A percentile compares a stretch with the other conserved stretches of the same genome.
phyloP scores from a whole-genome alignment of 179 eudicot genomes.

The Beta lomatogona region DNA sequence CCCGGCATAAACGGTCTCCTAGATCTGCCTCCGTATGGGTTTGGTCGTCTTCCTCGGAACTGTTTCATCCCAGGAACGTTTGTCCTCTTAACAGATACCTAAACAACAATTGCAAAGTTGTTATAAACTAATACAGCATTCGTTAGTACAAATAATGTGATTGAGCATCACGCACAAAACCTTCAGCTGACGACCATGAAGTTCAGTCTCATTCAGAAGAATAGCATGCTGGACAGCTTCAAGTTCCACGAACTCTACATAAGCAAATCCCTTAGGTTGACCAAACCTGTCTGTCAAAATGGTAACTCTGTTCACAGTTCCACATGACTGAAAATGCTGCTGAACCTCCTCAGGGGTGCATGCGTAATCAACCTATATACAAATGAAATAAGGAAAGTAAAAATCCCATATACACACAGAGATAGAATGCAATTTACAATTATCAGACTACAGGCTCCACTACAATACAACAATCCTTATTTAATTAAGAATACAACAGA shows the following conservation, averaged over 20 bases:
- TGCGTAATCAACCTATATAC: constrained; percentile 67
- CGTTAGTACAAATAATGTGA: neutral
- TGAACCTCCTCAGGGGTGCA: constrained; percentile 85
- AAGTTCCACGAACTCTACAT: constrained; percentile 69
- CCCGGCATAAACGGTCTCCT: constrained; percentile 63
- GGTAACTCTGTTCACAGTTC: constrained; percentile 74
- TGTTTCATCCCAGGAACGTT: constrained; percentile 95
- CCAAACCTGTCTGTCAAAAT: constrained; percentile 72
- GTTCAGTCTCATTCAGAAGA: constrained; percentile 61
- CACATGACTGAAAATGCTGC: constrained; percentile 82
- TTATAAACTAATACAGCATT: neutral
- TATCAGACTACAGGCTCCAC: neutral
- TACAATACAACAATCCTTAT: too few relatives aligned
- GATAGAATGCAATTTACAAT: neutral
- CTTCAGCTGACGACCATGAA: constrained; percentile 81
- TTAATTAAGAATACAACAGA: too few relatives aligned
- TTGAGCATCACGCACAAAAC: constrained; percentile 23
- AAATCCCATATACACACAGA: neutral
- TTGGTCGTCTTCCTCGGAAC: constrained; percentile 63
- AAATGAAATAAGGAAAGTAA: constrained; percentile 3
- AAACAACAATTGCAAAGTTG: constrained; percentile 12
- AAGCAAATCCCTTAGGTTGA: constrained; percentile 79
- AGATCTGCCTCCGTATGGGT: constrained; percentile 62
- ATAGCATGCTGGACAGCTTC: constrained; percentile 75
- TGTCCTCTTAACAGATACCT: constrained; percentile 84